Percentiles rank a stretch among this genome's conserved stretches.
Conservation (phyloP, 352 stramenopile genomes). For the Globisporangium rhizosaccharum region DNA sequence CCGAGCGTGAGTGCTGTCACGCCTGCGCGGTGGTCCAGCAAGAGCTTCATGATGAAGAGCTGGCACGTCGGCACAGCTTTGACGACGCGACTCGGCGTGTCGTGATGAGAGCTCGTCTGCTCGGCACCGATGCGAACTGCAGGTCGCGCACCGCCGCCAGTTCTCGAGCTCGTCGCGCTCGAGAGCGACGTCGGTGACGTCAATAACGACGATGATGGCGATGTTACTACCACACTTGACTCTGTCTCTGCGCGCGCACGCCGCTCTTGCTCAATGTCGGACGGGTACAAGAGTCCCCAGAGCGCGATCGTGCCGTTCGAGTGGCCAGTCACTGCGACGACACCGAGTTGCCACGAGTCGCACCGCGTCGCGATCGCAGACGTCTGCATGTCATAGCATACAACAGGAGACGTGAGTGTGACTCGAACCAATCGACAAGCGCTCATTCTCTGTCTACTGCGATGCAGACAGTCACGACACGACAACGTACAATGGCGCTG, state of each 20-base stretch:
- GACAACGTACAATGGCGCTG: slow-evolving; percentile 40
- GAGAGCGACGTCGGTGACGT: too few species aligned
- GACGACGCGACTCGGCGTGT: slow-evolving; percentile 4
- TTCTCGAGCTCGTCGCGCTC: slow-evolving; percentile 8
- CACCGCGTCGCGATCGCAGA: slow-evolving; percentile 57
- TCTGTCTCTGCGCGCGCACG: background rate
- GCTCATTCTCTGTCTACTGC: too few species aligned
- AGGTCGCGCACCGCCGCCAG: background rate
- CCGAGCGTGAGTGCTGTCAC: slow-evolving; percentile 59
- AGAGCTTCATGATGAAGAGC: slow-evolving; percentile 71
- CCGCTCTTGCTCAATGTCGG: slow-evolving; percentile 38
- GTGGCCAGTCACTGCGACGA: slow-evolving; percentile 64
- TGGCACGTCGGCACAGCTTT: slow-evolving; percentile 57
- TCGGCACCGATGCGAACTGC: slow-evolving; percentile 14
- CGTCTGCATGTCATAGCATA: slow-evolving; percentile 25
- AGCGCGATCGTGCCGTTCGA: slow-evolving; percentile 66
- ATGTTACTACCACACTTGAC: background rate
- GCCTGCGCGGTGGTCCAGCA: slow-evolving; percentile 54
- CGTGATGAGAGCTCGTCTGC: background rate
- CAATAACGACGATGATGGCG: background rate
- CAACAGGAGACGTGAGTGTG: background rate
- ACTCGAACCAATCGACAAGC: too few species aligned
- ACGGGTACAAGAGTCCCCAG: slow-evolving; percentile 60
- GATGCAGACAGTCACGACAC: background rate
- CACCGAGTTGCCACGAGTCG: slow-evolving; percentile 65